Conservation (phyloP, 2,329 filamentous ascomycete genomes). For the Tolypocladium sp. region DNA sequence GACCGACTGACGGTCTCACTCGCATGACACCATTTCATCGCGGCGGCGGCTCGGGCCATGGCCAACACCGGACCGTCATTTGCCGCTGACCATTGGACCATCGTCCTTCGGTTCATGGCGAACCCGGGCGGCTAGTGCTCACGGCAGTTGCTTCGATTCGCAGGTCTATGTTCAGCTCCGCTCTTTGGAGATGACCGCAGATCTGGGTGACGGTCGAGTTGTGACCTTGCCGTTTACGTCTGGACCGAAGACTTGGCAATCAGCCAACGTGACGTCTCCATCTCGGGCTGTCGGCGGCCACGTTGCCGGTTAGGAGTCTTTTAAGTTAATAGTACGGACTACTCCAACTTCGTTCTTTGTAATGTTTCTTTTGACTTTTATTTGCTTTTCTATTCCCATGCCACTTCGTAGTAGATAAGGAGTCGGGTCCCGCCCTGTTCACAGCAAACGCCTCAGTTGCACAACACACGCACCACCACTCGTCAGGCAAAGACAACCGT, state of each 20-base stretch:
- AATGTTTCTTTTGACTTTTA: not conserved
- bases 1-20: not conserved
- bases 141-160: not conserved
- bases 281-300: no score
- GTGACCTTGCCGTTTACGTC: no score
- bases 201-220: no score
- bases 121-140: not conserved
- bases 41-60: not conserved
- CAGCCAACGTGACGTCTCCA: no score
- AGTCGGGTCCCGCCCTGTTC: not conserved
- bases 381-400: not conserved
- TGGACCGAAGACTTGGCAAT: no score
- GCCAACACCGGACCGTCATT: no score
- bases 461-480: not conserved
- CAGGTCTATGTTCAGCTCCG: not conserved
- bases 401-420: not conserved
- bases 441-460: not conserved
- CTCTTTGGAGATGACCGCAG: not conserved
- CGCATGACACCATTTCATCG: not conserved
- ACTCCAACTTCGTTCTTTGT: not conserved
- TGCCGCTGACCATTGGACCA: not conserved
- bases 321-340: no score
- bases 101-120: not conserved
- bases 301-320: no score
- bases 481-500: slow-evolving; percentile 58